Percentiles rank a stretch among this genome's conserved stretches.
These are phyloP conservation scores for Lachancea sp. DNA, from an alignment of 805 yeast genomes.

Conservation along the genomic window DNA sequence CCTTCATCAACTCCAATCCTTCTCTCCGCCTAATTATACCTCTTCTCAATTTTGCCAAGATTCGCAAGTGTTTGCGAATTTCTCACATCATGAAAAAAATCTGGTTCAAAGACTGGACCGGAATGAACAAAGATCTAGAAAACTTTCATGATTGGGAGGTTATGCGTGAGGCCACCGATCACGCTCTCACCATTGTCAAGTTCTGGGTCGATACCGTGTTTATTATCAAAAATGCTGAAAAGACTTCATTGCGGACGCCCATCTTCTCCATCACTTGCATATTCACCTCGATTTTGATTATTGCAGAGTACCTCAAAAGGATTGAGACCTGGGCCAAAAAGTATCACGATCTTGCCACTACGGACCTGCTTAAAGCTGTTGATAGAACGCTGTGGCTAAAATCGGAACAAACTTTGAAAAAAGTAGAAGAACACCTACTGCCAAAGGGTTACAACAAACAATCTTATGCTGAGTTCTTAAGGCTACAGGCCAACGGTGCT, in stretches of 20 bases:
- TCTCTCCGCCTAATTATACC: slow-evolving; percentile 63
- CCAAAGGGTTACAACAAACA: slow-evolving; percentile 46
- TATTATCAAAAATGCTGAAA: slow-evolving; percentile 55
- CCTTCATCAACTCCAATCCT: slow-evolving; percentile 43
- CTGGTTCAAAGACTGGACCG: slow-evolving; percentile 62
- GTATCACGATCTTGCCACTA: slow-evolving; percentile 22
- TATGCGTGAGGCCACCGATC: slow-evolving; percentile 53
- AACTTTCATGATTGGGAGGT: slow-evolving; percentile 53
- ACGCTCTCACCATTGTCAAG: slow-evolving; percentile 52
- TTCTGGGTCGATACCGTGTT: slow-evolving; percentile 71
- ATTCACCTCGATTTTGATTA: slow-evolving; percentile 53
- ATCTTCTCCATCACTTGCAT: slow-evolving; percentile 68
- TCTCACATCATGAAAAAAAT: slow-evolving; percentile 56
- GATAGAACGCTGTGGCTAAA: slow-evolving; percentile 63
- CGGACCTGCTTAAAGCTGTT: slow-evolving; percentile 34
- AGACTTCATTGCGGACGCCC: slow-evolving; percentile 66
- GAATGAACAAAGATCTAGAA: slow-evolving; percentile 51
- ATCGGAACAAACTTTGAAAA: slow-evolving; percentile 52
- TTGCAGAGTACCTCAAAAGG: slow-evolving; percentile 54
- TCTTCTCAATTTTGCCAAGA: slow-evolving; percentile 57
- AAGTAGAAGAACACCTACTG: slow-evolving; percentile 52
- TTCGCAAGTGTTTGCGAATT: slow-evolving; percentile 54
- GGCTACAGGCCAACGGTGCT: slow-evolving; percentile 55
- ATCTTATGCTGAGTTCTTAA: slow-evolving; percentile 52
- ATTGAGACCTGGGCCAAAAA: slow-evolving; percentile 49